phyloP scores from a whole-genome alignment of 2,329 filamentous ascomycete species.

The Calonectria pauciramosa region DNA sequence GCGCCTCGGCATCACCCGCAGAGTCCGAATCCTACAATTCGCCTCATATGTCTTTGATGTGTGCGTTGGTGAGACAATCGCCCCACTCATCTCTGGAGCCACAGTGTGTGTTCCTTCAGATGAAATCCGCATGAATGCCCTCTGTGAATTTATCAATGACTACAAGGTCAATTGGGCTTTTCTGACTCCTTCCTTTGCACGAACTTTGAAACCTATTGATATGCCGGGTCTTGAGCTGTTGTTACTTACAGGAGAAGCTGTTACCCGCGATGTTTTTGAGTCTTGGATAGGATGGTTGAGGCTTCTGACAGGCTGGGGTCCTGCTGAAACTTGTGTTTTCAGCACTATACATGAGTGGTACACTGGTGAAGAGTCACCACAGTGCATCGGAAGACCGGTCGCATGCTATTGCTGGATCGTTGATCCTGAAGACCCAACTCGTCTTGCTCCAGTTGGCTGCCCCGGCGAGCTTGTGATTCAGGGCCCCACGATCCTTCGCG shows the following conservation, averaged over 20 bases:
- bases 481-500: not conserved
- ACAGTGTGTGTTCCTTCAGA: not conserved
- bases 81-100: not conserved
- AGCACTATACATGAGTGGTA: not conserved
- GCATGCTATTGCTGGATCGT: slow-evolving; percentile 42
- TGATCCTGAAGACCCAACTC: not conserved
- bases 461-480: not conserved
- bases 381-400: not conserved
- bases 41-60: not conserved
- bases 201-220: not conserved
- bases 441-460: not conserved
- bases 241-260: slow-evolving; percentile 10
- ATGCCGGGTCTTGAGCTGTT: not conserved
- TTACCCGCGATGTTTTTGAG: not conserved
- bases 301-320: not conserved
- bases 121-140: slow-evolving; percentile 13
- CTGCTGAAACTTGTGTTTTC: not conserved
- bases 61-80: not conserved
- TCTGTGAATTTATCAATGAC: not conserved
- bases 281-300: not conserved
- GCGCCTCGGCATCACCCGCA: not conserved
- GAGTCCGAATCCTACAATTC: not conserved
- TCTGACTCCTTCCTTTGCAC: slow-evolving; percentile 15
- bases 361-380: not conserved
- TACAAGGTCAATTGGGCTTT: not conserved